Evolutionary conservation across 306 rosid genomes (phyloP).

Genomic region (Parietaria judaica): DNA sequence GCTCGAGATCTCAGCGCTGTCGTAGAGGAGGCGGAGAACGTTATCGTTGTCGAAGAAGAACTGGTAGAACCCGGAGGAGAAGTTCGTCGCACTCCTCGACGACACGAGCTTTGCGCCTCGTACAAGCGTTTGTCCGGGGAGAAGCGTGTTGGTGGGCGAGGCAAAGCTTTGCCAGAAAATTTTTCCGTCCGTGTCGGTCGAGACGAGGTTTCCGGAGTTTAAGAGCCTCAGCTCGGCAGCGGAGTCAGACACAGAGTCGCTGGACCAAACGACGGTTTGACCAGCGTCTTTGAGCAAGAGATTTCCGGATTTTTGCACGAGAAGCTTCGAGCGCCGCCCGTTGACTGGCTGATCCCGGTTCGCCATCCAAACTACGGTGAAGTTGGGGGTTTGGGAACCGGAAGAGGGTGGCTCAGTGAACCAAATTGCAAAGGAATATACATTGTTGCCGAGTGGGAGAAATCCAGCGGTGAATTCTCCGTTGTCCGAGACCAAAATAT

Average conservation of each 20-base stretch:
- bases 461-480: conserved; percentile 42
- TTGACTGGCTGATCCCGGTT: conserved; percentile 39
- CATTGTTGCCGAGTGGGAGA: conserved; percentile 38
- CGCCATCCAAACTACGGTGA: conserved; percentile 42
- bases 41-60: conserved; percentile 35
- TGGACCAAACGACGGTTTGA: conserved; percentile 30
- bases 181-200: neutral
- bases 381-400: neutral
- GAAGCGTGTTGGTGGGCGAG: conserved; percentile 46
- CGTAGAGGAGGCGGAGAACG: conserved; percentile 35
- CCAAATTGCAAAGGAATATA: conserved; percentile 48
- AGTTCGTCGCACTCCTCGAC: conserved; percentile 35
- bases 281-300: conserved; percentile 33
- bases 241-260: conserved; percentile 14
- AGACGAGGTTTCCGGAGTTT: conserved; percentile 41
- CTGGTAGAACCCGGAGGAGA: conserved; percentile 40
- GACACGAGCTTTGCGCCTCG: conserved; percentile 30
- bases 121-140: conserved; percentile 37
- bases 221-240: conserved; percentile 15
- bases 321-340: conserved; percentile 37
- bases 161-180: conserved; percentile 52
- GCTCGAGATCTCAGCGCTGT: conserved; percentile 25
- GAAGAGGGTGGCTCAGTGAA: conserved; percentile 8
- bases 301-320: conserved; percentile 25
- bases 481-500: conserved; percentile 26